Evolutionary conservation across 169 alveolate genomes (phyloP).

Genomic region (Plasmodium coatneyi): DNA sequence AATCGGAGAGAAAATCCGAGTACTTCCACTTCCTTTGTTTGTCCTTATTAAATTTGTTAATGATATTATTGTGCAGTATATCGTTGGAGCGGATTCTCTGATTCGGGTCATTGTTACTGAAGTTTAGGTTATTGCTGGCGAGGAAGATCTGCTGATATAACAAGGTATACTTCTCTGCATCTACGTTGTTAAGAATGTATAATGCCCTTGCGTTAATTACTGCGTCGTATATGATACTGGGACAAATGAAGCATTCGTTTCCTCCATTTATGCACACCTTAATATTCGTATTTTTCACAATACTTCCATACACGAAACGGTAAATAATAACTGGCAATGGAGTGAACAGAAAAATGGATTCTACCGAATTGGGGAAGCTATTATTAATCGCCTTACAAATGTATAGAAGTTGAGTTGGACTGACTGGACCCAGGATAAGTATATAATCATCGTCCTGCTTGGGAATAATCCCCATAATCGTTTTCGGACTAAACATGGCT

Average conservation of each 20-base stretch:
- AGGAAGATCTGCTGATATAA: slow-evolving; percentile 45
- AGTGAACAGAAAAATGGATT: slow-evolving; percentile 80
- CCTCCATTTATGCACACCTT: slow-evolving; percentile 85
- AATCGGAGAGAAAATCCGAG: slow-evolving; percentile 32
- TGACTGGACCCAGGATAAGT: slow-evolving; percentile 82
- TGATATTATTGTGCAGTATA: slow-evolving; percentile 55
- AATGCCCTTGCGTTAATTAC: slow-evolving; percentile 63
- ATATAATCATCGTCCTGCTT: slow-evolving; percentile 79
- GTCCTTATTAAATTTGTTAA: slow-evolving; percentile 12
- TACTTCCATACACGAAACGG: slow-evolving; percentile 80
- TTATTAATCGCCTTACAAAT: slow-evolving; percentile 79
- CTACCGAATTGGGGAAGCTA: slow-evolving; percentile 80
- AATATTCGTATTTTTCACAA: slow-evolving; percentile 81
- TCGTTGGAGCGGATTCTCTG: slow-evolving; percentile 23
- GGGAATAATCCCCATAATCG: slow-evolving; percentile 77
- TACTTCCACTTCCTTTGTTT: slow-evolving; percentile 15
- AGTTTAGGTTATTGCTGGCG: slow-evolving; percentile 43
- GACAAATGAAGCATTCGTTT: slow-evolving; percentile 70
- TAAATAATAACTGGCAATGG: slow-evolving; percentile 82
- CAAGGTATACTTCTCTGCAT: slow-evolving; percentile 57
- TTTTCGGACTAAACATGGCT: slow-evolving; percentile 75
- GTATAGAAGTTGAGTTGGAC: slow-evolving; percentile 80
- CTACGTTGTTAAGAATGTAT: slow-evolving; percentile 58
- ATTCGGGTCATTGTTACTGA: slow-evolving; percentile 9
- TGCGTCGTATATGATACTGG: slow-evolving; percentile 70